phyloP scores from a whole-genome alignment of 768 basidiomycete genomes.

The Rhizopogon rudus region DNA sequence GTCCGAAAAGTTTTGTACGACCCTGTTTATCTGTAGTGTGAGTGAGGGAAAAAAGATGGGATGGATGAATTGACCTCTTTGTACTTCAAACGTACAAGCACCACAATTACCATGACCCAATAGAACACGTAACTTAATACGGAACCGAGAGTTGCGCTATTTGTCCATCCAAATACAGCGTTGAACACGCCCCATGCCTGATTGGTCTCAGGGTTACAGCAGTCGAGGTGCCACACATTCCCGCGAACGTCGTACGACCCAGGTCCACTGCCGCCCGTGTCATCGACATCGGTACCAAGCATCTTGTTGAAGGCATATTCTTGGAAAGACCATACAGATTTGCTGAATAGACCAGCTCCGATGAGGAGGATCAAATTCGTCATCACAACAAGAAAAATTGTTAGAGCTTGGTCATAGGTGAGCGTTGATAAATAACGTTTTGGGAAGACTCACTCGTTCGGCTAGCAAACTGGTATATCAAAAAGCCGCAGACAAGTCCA shows the following conservation, averaged over 20 bases:
- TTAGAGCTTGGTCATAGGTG: constrained; percentile 45
- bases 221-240: constrained; percentile 85
- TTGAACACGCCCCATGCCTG: constrained; percentile 80
- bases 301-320: constrained; percentile 57
- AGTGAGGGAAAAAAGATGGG: background rate
- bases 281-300: constrained; percentile 73
- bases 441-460: constrained; percentile 48
- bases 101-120: constrained; percentile 78
- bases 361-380: constrained; percentile 91
- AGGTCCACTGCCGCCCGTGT: constrained; percentile 66
- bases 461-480: constrained; percentile 79
- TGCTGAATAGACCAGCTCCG: constrained; percentile 90
- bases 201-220: constrained; percentile 61
- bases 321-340: constrained; percentile 70
- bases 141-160: constrained; percentile 76
- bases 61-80: constrained; percentile 36
- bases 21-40: constrained; percentile 34
- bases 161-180: constrained; percentile 86
- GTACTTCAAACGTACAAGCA: constrained; percentile 65
- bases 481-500: constrained; percentile 66
- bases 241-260: constrained; percentile 80
- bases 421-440: background rate
- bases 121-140: constrained; percentile 89
- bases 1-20: constrained; percentile 55
- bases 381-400: constrained; percentile 86